Base-by-base conservation (phyloP, 805 yeast genomes). In the Kazachstania kunashirensis region DNA sequence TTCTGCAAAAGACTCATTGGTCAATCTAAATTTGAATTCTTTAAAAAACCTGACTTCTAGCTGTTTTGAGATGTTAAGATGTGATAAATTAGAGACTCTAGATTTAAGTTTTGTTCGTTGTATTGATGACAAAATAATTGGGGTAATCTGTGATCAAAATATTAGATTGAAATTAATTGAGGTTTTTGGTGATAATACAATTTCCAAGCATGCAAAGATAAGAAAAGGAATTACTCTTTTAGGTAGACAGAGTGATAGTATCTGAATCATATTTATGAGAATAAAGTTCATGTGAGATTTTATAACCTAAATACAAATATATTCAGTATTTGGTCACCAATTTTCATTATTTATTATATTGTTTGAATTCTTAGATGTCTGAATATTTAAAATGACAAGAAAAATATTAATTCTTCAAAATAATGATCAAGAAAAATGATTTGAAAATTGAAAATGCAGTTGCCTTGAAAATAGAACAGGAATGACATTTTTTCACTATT, bases 41-140 rank as follows among this genome's bases (percentile, higher is more conserved):
- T 52, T 85, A n/a, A 70, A 74, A 42, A 61, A 61, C 8, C 46
- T 89, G 1, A 65, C 82, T 0, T 61, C 66, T 12, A 62, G 64
- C 5, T 62, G 77, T 6, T 70, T 80, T 49, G 61, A 65, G 35
- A 65, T 68, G 62, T 34, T 70, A 74, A 37, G 61, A 43, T 52
- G 59, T 52, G 83, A 86, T 2, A 68, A 77, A 20, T 60, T 89
- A 29, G 75, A 84, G 0, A 69, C 74, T 24, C 48, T 84, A 13
- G 92, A 89, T 55, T 52, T 77, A 11, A 94, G 96, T 0, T 89
- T 89, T 59, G 83, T 85, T 3, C 65, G 94, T 27, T 65, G 75
- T 15, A 71, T 84, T 10, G 85, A 85, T 52, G 84, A 89, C 56
- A 70, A 67, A 14, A 70, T 75, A 0, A 55, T 88, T n/a, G 72